Evolutionary conservation across 1,284 basidiomycete genomes (phyloP).

Genomic region (Leccinum huronense): DNA sequence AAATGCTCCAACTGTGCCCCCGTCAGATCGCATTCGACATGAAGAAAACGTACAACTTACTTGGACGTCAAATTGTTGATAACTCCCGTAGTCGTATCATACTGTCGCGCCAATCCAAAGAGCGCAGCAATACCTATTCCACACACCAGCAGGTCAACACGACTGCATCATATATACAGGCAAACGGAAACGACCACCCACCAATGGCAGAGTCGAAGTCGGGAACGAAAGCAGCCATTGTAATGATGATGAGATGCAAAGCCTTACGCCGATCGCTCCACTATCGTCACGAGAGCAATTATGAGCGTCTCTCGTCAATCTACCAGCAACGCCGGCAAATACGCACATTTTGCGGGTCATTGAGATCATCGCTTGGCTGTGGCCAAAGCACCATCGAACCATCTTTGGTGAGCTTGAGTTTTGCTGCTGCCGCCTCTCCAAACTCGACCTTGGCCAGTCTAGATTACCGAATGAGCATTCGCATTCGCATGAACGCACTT

Average conservation of each 20-base stretch:
- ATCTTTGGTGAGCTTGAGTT: constrained; percentile 49
- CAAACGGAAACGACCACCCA: constrained; percentile 16
- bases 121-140: constrained; percentile 50
- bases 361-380: constrained; percentile 50
- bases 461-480: constrained; percentile 33
- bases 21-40: neutral
- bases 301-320: neutral
- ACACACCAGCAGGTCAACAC: neutral
- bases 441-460: constrained; percentile 56
- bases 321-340: neutral
- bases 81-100: constrained; percentile 49
- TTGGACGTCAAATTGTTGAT: constrained; percentile 59
- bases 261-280: constrained; percentile 46
- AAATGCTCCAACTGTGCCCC: constrained; percentile 53
- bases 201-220: constrained; percentile 57
- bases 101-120: constrained; percentile 51
- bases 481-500: constrained; percentile 18
- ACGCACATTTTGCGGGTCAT: constrained; percentile 56
- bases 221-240: constrained; percentile 51
- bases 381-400: constrained; percentile 56
- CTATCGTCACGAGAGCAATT: constrained; percentile 27
- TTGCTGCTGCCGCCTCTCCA: constrained; percentile 44
- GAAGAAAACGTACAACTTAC: constrained; percentile 29
- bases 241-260: constrained; percentile 49
- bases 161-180: neutral